Conservation (phyloP, 768 basidiomycete species). For the Tulasnella calospora region DNA sequence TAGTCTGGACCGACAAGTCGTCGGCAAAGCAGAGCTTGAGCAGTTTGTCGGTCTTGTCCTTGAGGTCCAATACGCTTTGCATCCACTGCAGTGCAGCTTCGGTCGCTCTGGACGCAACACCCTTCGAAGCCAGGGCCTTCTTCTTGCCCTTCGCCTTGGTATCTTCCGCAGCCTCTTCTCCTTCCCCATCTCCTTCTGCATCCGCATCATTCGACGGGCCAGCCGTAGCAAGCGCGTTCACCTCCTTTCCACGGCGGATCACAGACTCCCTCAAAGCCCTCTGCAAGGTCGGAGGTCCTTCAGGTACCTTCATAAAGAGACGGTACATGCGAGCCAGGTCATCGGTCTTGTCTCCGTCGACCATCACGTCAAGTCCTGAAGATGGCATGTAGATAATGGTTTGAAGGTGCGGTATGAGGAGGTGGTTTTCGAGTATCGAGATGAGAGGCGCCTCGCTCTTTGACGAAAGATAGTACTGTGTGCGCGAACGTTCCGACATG, state of each 20-base stretch:
- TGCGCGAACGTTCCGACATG: constrained; percentile 74
- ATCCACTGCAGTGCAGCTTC: constrained; percentile 84
- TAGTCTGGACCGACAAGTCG: constrained; percentile 73
- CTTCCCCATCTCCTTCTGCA: constrained; percentile 38
- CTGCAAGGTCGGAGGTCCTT: constrained; percentile 61
- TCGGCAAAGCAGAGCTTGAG: constrained; percentile 65
- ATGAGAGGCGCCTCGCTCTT: constrained; percentile 65
- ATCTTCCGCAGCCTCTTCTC: constrained; percentile 37
- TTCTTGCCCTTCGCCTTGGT: constrained; percentile 52
- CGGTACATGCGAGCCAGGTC: constrained; percentile 77
- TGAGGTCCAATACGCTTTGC: constrained; percentile 80
- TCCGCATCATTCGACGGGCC: constrained; percentile 33
- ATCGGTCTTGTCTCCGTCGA: constrained; percentile 69
- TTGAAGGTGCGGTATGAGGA: constrained; percentile 73
- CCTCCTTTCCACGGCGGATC: constrained; percentile 63
- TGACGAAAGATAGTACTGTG: constrained; percentile 78
- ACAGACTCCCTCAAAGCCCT: constrained; percentile 67
- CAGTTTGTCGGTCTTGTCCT: constrained; percentile 81
- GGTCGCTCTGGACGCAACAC: constrained; percentile 45
- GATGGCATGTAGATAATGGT: constrained; percentile 70
- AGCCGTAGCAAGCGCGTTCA: constrained; percentile 55
- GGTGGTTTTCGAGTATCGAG: constrained; percentile 67
- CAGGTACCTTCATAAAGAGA: constrained; percentile 62
- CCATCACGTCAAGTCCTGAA: constrained; percentile 83
- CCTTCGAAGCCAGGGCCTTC: constrained; percentile 35